Evolutionary conservation across 208 protist species (phyloP).

Genomic region (Trypanosoma platydactyli): DNA sequence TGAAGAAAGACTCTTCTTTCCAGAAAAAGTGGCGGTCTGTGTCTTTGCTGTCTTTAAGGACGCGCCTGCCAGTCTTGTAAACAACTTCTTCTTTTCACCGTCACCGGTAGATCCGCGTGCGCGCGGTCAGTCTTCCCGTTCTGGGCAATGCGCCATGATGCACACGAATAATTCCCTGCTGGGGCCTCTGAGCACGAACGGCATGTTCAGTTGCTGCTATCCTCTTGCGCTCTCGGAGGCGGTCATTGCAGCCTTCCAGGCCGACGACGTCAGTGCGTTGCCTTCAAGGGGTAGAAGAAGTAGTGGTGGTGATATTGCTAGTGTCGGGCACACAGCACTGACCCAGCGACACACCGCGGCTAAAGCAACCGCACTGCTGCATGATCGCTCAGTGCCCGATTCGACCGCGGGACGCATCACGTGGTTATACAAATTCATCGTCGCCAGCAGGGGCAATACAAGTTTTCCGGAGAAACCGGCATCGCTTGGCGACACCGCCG

Average conservation of each 20-base stretch:
- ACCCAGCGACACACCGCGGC: conserved; percentile 21
- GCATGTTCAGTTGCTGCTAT: conserved; percentile 26
- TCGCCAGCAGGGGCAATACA: conserved; percentile 22
- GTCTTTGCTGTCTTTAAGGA: conserved; percentile 6
- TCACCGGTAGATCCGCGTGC: neutral
- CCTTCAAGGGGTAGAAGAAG: neutral
- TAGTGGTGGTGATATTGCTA: neutral
- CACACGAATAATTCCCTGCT: conserved; percentile 27
- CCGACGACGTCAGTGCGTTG: neutral
- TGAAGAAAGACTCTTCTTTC: neutral
- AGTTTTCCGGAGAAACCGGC: conserved; percentile 16
- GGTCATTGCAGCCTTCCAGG: conserved; percentile 20
- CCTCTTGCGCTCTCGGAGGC: conserved; percentile 37
- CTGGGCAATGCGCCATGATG: neutral
- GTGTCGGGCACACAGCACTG: neutral
- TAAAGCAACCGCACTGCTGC: conserved; percentile 18
- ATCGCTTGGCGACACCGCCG: conserved; percentile 8
- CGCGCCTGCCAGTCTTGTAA: neutral
- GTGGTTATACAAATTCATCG: conserved; percentile 41
- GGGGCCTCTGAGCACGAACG: conserved; percentile 27
- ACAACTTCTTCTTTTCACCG: conserved; percentile 7
- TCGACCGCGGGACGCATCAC: conserved; percentile 20
- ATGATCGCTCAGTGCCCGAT: conserved; percentile 15
- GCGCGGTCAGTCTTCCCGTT: neutral
- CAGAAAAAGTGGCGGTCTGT: neutral